Evolutionary conservation across 768 basidiomycete genomes (phyloP).

Genomic region (Boletus subparvulus): DNA sequence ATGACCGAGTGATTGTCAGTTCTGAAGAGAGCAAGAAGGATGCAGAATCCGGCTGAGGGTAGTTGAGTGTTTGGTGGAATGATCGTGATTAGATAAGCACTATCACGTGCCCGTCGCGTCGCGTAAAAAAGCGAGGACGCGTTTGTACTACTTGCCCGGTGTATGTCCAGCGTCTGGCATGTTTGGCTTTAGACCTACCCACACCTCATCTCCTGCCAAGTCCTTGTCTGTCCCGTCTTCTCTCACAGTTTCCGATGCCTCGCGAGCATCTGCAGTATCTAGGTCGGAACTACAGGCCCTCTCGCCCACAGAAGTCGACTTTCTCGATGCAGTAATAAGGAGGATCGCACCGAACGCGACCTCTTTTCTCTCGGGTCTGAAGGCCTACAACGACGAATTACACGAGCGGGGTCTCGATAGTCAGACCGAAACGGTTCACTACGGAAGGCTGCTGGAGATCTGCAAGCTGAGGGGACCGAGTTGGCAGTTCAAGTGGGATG

Average conservation of each 20-base stretch:
- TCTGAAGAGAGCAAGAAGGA: conserved; percentile 13
- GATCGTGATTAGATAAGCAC: conserved; percentile 25
- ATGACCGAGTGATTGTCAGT: neutral
- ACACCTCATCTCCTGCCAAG: conserved; percentile 48
- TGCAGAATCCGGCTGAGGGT: neutral
- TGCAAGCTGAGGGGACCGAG: conserved; percentile 76
- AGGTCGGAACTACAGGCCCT: conserved; percentile 52
- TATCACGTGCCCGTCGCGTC: conserved; percentile 30
- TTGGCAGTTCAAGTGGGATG: conserved; percentile 82
- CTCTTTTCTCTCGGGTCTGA: conserved; percentile 79
- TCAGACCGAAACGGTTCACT: conserved; percentile 74
- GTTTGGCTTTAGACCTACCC: conserved; percentile 47
- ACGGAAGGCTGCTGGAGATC: conserved; percentile 78
- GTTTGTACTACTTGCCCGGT: neutral
- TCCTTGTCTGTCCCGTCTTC: conserved; percentile 20
- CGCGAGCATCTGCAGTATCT: conserved; percentile 41
- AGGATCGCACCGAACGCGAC: conserved; percentile 68
- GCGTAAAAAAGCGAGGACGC: conserved; percentile 21
- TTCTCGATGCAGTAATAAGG: conserved; percentile 72
- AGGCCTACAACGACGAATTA: conserved; percentile 79
- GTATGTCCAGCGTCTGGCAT: conserved; percentile 24
- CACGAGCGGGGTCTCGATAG: conserved; percentile 74
- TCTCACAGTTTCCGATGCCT: conserved; percentile 32
- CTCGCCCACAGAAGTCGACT: conserved; percentile 56
- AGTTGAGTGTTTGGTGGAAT: neutral